phyloP scores from a whole-genome alignment of 2,329 filamentous ascomycete species.

The Tolypocladium sp. region DNA sequence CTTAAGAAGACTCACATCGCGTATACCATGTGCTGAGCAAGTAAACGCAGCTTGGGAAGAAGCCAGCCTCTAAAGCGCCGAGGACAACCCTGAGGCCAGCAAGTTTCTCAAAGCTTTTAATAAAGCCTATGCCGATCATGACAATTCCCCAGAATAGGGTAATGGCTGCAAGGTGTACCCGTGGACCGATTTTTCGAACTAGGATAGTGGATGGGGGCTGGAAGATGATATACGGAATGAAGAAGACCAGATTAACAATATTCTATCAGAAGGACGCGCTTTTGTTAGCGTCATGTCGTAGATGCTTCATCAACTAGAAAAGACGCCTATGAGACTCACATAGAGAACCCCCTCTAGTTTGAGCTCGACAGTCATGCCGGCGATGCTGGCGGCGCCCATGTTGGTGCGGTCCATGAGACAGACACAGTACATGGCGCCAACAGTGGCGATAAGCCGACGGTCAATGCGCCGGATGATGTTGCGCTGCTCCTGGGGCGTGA shows the following conservation, averaged over 20 bases:
- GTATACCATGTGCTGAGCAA: conserved; percentile 69
- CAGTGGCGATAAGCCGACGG: conserved; percentile 49
- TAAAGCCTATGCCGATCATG: conserved; percentile 60
- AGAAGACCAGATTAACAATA: conserved; percentile 65
- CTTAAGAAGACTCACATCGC: conserved; percentile 36
- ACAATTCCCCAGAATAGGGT: conserved; percentile 49
- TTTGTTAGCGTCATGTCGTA: not conserved
- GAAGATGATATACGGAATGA: conserved; percentile 62
- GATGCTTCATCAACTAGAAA: too few relatives aligned
- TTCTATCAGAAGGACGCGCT: conserved; percentile 24
- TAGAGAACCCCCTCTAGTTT: conserved; percentile 35
- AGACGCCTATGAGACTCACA: conserved; percentile 16
- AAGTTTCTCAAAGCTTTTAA: conserved; percentile 39
- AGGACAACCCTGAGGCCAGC: conserved; percentile 48
- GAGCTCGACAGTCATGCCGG: conserved; percentile 47
- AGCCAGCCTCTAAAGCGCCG: conserved; percentile 59
- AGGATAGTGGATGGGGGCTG: conserved; percentile 64
- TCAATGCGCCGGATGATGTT: conserved; percentile 64
- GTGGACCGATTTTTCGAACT: conserved; percentile 56
- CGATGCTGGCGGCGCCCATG: conserved; percentile 60
- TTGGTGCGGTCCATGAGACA: conserved; percentile 75
- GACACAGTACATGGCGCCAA: conserved; percentile 62
- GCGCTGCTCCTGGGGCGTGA: conserved; percentile 53
- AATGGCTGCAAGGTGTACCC: conserved; percentile 44
- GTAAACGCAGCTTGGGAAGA: conserved; percentile 63